A percentile compares a stretch with the other conserved stretches of the same genome.
Evolutionary conservation across 805 yeast genomes (phyloP).

Genomic region (Teunomyces kruisii): DNA sequence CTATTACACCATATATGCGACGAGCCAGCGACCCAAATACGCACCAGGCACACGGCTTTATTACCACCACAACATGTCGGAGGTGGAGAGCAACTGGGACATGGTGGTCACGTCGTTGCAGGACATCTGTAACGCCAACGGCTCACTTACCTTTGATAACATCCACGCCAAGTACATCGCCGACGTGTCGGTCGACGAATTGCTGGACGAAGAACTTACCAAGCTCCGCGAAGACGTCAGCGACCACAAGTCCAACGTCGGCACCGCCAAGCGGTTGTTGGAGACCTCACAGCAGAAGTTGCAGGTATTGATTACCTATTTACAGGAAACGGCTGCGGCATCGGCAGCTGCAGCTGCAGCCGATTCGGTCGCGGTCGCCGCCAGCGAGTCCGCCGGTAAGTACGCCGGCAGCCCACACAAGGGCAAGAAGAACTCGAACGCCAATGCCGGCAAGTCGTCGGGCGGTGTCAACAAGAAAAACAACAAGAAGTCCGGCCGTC

Average conservation of each 20-base stretch:
- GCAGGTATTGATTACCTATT: constrained; percentile 39
- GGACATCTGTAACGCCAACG: constrained; percentile 65
- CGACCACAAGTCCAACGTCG: constrained; percentile 59
- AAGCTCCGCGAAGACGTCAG: constrained; percentile 40
- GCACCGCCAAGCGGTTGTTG: constrained; percentile 43
- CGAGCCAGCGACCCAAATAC: background rate
- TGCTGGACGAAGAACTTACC: constrained; percentile 40
- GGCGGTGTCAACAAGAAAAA: constrained; percentile 11
- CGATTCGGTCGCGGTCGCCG: constrained; percentile 8
- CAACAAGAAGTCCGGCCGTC: constrained; percentile 38
- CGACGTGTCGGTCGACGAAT: constrained; percentile 25
- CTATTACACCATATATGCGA: background rate
- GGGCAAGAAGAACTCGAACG: background rate
- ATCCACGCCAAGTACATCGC: constrained; percentile 22
- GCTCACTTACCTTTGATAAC: constrained; percentile 49
- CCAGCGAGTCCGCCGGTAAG: background rate
- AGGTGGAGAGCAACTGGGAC: constrained; percentile 68
- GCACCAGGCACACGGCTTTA: no score
- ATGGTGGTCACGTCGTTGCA: constrained; percentile 64
- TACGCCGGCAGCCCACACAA: background rate
- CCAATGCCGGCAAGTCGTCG: background rate
- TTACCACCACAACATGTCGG: constrained; percentile 8
- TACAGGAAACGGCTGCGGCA: constrained; percentile 19
- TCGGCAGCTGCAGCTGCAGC: constrained; percentile 5
- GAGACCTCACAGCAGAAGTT: constrained; percentile 47